Evolutionary conservation across 345 rosid species (phyloP), one percentile per base, ranked within the genome.

Genomic region (Kernera saxatilis): DNA sequence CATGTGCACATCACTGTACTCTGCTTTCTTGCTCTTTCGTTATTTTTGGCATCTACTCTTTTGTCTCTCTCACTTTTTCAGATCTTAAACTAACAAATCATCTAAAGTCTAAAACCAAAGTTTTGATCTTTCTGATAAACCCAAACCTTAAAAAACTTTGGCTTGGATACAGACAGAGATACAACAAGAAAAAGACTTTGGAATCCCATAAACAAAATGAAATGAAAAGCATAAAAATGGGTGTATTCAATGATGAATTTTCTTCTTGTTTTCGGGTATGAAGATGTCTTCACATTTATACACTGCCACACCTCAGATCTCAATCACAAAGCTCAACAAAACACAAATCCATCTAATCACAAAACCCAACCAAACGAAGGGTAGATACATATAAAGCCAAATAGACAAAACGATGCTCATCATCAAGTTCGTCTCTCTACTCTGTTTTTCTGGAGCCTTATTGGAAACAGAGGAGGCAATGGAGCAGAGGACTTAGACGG

Each of bases 391-490:
- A 29, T 26, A 54, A 55, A 56, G 41, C 60, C 35, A 45, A 29
- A 73, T 9, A 14, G 3, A 74, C 6, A 19, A 56, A 51, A 8
- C 11, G 10, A 22, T 46, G 43, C 8, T 57, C 7, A 17, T 63
- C 53, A 62, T 61, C 41, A 77, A 65, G 66, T 56, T 51, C 70
- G 68, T 80, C 84, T 85, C 56, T 83, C 90, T 57, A 84, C 72
- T 73, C 82, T 85, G 35, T 84, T 87, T 62, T 83, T 90, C 82
- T 77, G 87, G 0, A 80, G 77, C 44, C 65, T 40, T 11, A 63
- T 7, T 1, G 92, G 91, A 75, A 91, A 91, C 76, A 87, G 63
- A 66, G 94, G 92, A 37, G 90, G 88, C 77, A 85, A 75, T 6
- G 82, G 63, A 51, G 71, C 70, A 54, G 64, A 69, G 36, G 81